Evolutionary conservation across 2,329 filamentous ascomycete genomes (phyloP), one percentile per base, ranked within the genome.

Genomic region (Xylariales sp.): DNA sequence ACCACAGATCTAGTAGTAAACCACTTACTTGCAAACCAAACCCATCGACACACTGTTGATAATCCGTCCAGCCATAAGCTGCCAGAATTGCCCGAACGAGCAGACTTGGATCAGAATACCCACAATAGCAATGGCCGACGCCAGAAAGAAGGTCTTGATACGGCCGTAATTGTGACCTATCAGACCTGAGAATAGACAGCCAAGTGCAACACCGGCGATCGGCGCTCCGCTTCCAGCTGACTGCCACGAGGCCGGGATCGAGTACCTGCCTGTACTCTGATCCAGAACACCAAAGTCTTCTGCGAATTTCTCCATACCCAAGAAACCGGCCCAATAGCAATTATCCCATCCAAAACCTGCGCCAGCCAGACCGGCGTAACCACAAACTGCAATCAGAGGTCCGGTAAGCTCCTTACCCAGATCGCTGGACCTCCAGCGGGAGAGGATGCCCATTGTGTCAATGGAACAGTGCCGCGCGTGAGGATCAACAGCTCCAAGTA

Each of bases 101-200:
- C 82, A 82, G 33, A 87, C 71, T 58, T 84, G 79, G 43, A 85
- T 72, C 51, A 85, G 80, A 11, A 68, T 69, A 4, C 83, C 82
- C 36, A 77, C 71, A 12, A 70, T 19, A 9, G 40, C 40, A 2
- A 42, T 42, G 5, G 27, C 27, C 4, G 40, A 22, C 4, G 40
- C 40, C 14, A 42, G 27, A 8, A 31, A 31, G 8, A 42, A 42
- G 6, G 40, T 38, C 33, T 31, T 42, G 40, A 42, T 38, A 20
- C 40, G 40, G 31, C 32, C 32, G 6, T 31, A 27, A 10, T 25
- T 24, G 20, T 43, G 35, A 5, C 41, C 41, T 7, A 34, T 12
- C 5, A 39, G 14, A 5, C 35, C 41, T 7, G 35, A 39, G 21
- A 34, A 29, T 8, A 43, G 22, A 22, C 41, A 43, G 1, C 35